A percentile compares a stretch with the other conserved stretches of the same genome.
Evolutionary conservation across 2,329 filamentous ascomycete genomes (phyloP).

Genomic region (Moelleriella libera): DNA sequence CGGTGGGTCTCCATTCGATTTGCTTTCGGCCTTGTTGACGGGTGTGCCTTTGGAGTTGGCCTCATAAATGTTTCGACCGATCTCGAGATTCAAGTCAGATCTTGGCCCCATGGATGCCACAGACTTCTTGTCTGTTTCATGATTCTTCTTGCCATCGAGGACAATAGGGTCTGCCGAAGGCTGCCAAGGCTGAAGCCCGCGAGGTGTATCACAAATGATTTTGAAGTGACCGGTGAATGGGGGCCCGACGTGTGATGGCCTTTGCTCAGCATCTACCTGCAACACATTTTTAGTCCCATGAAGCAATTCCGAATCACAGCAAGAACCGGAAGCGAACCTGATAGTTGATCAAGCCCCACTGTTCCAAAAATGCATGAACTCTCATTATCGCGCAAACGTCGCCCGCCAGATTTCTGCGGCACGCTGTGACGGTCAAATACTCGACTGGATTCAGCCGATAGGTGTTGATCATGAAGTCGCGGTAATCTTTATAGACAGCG

Average conservation of each 20-base stretch:
- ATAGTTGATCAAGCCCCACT: conserved; percentile 98
- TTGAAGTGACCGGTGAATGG: conserved; percentile 97
- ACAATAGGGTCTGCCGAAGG: conserved; percentile 65
- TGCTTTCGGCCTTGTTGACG: conserved; percentile 54
- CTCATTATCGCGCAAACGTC: conserved; percentile 99
- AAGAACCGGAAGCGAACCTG: conserved; percentile 44
- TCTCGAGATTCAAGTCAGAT: conserved; percentile 76
- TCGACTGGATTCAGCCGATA: conserved; percentile 92
- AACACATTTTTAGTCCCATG: conserved; percentile 4
- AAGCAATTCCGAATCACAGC: too few relatives aligned
- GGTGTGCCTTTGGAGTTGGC: conserved; percentile 66
- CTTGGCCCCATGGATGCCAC: conserved; percentile 53
- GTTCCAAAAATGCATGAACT: conserved; percentile 92
- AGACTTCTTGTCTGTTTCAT: conserved; percentile 61
- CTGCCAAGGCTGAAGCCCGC: conserved; percentile 89
- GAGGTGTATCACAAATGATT: conserved; percentile 87
- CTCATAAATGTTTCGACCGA: conserved; percentile 92
- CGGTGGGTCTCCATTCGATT: conserved; percentile 61
- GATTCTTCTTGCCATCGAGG: conserved; percentile 43
- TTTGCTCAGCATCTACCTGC: conserved; percentile 88
- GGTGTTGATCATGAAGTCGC: conserved; percentile 99
- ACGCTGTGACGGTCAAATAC: conserved; percentile 94
- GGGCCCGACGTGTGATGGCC: conserved; percentile 87
- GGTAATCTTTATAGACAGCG: conserved; percentile 95
- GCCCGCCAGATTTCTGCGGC: conserved; percentile 83